Evolutionary conservation across 2,329 filamentous ascomycete genomes (phyloP).

Genomic region (Colletotrichum falcatum): DNA sequence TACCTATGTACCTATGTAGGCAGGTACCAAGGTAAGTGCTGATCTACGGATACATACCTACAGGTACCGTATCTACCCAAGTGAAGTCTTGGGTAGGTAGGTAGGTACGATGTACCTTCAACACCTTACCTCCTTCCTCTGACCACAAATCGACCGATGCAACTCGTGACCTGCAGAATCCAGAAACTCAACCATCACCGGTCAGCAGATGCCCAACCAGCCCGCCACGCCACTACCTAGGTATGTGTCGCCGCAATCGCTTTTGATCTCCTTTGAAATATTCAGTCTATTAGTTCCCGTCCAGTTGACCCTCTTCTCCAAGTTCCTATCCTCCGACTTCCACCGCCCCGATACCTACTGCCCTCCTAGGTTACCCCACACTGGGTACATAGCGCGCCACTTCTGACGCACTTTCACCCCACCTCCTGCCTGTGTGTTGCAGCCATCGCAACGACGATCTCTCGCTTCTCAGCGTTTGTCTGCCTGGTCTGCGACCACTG

Average conservation of each 20-base stretch:
- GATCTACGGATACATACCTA: no score
- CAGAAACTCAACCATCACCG: conserved; percentile 9
- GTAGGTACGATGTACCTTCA: no score
- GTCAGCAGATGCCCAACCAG: conserved; percentile 21
- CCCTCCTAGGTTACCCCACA: conserved; percentile 28
- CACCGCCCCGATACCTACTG: conserved; percentile 1
- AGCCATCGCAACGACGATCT: conserved; percentile 29
- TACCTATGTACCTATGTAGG: background rate
- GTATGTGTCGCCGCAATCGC: background rate
- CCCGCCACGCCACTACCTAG: conserved; percentile 14
- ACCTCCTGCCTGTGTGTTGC: conserved; percentile 29
- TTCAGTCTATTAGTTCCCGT: background rate
- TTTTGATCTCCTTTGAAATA: conserved; percentile 6
- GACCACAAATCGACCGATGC: conserved; percentile 25
- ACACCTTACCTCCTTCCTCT: background rate
- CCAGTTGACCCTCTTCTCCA: background rate
- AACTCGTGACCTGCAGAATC: conserved; percentile 27
- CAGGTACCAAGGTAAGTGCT: no score
- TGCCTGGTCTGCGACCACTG: background rate
- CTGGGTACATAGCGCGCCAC: conserved; percentile 18
- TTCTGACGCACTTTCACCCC: conserved; percentile 39
- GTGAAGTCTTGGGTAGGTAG: no score
- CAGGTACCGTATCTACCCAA: no score
- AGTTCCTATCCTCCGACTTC: background rate
- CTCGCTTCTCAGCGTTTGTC: conserved; percentile 4